Evolutionary conservation across 2,329 filamentous ascomycete species (phyloP).

Genomic region (Moelleriella libera): DNA sequence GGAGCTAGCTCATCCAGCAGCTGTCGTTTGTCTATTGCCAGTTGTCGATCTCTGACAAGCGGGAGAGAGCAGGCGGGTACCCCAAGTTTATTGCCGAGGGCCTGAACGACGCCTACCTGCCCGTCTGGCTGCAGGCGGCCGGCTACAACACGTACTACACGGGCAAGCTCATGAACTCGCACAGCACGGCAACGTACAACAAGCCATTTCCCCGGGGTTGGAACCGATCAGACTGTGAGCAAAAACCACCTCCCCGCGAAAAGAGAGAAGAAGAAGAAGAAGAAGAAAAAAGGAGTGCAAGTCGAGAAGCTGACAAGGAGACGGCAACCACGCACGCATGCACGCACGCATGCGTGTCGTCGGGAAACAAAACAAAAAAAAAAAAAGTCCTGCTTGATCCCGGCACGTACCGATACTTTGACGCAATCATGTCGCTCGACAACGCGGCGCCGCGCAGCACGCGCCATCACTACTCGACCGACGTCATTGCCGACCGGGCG

Average conservation of each 20-base stretch:
- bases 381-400: slow-evolving; percentile 19
- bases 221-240: slow-evolving; percentile 27
- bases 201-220: slow-evolving; percentile 42
- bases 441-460: slow-evolving; percentile 12
- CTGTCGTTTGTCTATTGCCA: background rate
- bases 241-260: background rate
- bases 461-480: slow-evolving; percentile 26
- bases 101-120: slow-evolving; percentile 52
- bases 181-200: slow-evolving; percentile 47
- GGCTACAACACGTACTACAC: slow-evolving; percentile 61
- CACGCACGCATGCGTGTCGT: background rate
- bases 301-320: too few relatives aligned
- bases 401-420: slow-evolving; percentile 27
- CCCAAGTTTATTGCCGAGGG: slow-evolving; percentile 53
- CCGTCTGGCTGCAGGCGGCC: slow-evolving; percentile 54
- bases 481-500: slow-evolving; percentile 45
- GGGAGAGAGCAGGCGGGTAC: slow-evolving; percentile 25
- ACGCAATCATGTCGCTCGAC: slow-evolving; percentile 23
- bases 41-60: background rate
- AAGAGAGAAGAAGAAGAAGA: background rate
- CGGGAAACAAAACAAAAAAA: background rate
- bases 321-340: background rate
- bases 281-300: too few relatives aligned
- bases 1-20: background rate
- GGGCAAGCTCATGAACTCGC: slow-evolving; percentile 58